Evolutionary conservation across 2,329 filamentous ascomycete genomes (phyloP).

Genomic region (Penicillium brasilianum): DNA sequence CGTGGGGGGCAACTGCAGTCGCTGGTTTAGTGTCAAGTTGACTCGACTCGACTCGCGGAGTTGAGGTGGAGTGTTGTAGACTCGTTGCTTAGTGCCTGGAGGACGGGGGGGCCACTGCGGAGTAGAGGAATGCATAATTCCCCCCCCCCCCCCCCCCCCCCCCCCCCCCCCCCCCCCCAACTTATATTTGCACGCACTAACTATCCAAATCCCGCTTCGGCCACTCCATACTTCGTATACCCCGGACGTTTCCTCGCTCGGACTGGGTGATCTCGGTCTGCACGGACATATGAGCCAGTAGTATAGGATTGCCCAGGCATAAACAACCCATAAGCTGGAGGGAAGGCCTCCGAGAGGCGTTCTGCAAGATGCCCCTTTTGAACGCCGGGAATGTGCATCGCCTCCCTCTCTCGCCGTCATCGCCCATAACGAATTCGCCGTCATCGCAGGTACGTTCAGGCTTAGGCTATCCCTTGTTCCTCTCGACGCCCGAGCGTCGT

Average conservation of each 20-base stretch:
- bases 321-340: neutral
- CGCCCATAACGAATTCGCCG: neutral
- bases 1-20: neutral
- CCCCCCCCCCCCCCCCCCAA: too few relatives aligned
- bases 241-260: neutral
- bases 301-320: neutral
- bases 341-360: constrained; percentile 13
- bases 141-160: too few relatives aligned
- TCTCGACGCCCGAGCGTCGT: constrained; percentile 14
- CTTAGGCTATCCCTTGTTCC: neutral
- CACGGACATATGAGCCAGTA: neutral
- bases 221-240: neutral
- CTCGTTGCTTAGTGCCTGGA: neutral
- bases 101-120: neutral
- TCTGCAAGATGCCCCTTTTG: constrained; percentile 22
- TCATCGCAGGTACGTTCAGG: constrained; percentile 1
- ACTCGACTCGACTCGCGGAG: neutral
- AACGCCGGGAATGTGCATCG: constrained; percentile 9
- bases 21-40: neutral
- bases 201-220: neutral
- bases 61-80: neutral
- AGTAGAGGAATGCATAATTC: neutral
- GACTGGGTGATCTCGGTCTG: neutral
- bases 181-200: neutral
- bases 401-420: neutral